Base-by-base conservation (phyloP, 768 basidiomycete genomes). In the Phylloporus sp. region DNA sequence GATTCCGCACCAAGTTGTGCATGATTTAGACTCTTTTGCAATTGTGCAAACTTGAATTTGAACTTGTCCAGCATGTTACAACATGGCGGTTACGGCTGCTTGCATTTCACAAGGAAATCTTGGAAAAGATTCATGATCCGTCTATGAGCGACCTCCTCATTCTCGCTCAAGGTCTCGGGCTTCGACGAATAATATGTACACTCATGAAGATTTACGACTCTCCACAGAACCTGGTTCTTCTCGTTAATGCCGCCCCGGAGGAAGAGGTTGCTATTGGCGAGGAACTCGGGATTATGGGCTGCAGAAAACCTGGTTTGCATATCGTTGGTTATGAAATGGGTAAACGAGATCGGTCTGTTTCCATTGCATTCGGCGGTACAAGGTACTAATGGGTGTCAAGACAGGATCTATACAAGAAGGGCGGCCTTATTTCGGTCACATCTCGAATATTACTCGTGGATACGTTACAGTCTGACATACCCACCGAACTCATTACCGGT, bases 401-500 rank as follows among this genome's bases (percentile, higher is more conserved):
- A 61, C 87, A 92, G 70, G 80, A 81, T 35, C 68, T 97, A 47
- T 97, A 97, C 73, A 86, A 86, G 54, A 78, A 80, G 52, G 95
- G 95, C 5, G 95, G 95, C 5, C 74, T 98, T 1, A 78, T 98
- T 44, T 91, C 91, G 7, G 86, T 97, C 27, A 98, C 97, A 0
- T 94, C 91, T 23, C 84, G 91, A 18, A 98, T 99, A 58, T 74
- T 98, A 12, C 88, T 95, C 22, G 94, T 95, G 47, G 97, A 99
- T 66, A 89, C 98, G 84, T 72, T 99, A 27, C 87, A 87, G 64
- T 77, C 80, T 23, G 88, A 91, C 62, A 82, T 98, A 26, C 94
- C 95, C 1, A 85, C 80, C 2, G 79, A 89, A 29, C 74, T 93
- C 44, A 87, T 99, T 36, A 89, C 95, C 2, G 97, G 97, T 2